Evolutionary conservation across 2,329 filamentous ascomycete genomes (phyloP).

Genomic region (Phialophora macrospora): DNA sequence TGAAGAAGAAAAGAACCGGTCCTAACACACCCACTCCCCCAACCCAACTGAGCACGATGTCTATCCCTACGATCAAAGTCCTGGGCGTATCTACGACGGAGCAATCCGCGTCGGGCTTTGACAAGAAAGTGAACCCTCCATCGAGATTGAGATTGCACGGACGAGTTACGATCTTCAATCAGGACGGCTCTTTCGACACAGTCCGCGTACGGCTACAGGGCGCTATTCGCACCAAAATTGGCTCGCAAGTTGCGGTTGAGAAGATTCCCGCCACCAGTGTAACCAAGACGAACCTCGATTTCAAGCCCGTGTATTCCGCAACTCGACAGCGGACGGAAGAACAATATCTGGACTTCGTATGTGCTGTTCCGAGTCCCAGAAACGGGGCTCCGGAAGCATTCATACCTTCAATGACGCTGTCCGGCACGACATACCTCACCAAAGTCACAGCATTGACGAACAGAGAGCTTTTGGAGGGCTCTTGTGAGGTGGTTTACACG

Average conservation of each 20-base stretch:
- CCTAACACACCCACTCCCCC: neutral
- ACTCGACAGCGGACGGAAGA: constrained; percentile 24
- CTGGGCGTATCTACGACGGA: constrained; percentile 25
- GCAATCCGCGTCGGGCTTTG: neutral
- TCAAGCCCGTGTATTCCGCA: constrained; percentile 31
- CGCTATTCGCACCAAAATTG: constrained; percentile 28
- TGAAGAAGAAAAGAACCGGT: neutral
- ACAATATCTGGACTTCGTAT: constrained; percentile 32
- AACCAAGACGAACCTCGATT: constrained; percentile 23
- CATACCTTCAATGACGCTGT: constrained; percentile 30
- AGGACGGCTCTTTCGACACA: constrained; percentile 30
- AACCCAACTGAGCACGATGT: constrained; percentile 14
- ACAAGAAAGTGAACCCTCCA: constrained; percentile 19
- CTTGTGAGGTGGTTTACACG: constrained; percentile 33
- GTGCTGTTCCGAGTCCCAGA: constrained; percentile 19
- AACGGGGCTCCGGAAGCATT: constrained; percentile 12
- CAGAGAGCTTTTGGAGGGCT: constrained; percentile 30
- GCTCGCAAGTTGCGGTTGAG: constrained; percentile 23
- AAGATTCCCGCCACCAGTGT: constrained; percentile 24
- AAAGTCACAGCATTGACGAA: constrained; percentile 29
- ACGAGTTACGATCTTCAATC: constrained; percentile 25
- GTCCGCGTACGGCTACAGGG: constrained; percentile 28
- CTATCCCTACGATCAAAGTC: constrained; percentile 29
- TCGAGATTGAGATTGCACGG: constrained; percentile 26
- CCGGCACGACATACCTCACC: constrained; percentile 33